Evolutionary conservation across 1,284 basidiomycete genomes (phyloP), one percentile per base, ranked within the genome.

Genomic region (Hemileccinum hortonii): DNA sequence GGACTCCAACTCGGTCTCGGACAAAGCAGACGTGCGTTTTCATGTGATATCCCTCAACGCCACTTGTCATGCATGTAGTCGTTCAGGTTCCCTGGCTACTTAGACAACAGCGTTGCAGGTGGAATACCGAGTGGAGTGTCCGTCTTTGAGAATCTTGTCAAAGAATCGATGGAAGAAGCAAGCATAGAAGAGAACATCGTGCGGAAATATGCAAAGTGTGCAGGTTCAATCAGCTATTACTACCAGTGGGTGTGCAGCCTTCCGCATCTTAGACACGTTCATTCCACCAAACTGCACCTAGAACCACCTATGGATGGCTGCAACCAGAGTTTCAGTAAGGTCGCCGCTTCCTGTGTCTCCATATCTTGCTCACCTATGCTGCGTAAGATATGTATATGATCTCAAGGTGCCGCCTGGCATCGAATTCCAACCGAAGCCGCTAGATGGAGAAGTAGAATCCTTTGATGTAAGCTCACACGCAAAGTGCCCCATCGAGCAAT

Each of bases 131-230:
- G 86, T 8, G 92, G 94, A 2, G 86, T 90, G 71, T 69, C 76
- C 0, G 75, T 83, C 0, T 81, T 90, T 49, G 89, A 94, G 50
- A 80, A 86, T 4, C 77, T 98, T 48, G 80, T 97, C 39, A 95
- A 97, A 64, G 96, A 99, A 71, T 90, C 92, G 58, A 86, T 86
- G 76, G 95, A 98, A 65, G 94, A 98, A 70, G 95, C 93, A 15
- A 91, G 85, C 59, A 77, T 97, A 19, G 74, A 79, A 1, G 83
- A 84, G 49, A 68, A 76, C 12, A 63, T 92, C 32, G 83, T 91
- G 2, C 72, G 77, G 43, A 70, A 74, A 39, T 70, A 85, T 56
- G 75, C 86, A 18, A 84, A 78, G 60, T 69, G 77, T 29, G 80
- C 76, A n/a, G 84, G 86, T 5, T 75, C 77, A 6, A 69, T 90